Base-by-base conservation (phyloP, 1,284 basidiomycete genomes). In the Naganishia liquefaciens region DNA sequence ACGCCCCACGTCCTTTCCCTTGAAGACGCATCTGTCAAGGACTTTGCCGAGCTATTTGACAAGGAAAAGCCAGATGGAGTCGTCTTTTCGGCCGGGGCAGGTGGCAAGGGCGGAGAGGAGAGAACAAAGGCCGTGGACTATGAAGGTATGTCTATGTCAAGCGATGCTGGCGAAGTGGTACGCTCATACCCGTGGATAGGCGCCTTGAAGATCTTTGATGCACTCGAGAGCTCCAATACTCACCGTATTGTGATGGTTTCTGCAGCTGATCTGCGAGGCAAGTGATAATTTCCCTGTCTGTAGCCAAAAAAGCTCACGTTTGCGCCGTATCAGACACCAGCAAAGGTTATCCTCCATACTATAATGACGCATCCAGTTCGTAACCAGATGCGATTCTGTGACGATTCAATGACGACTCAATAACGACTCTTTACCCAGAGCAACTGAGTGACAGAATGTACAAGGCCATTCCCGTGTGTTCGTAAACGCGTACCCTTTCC, bases 161-260 rank as follows among this genome's bases (percentile, higher is more conserved):
- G 13, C 33, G 46, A 4, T 7, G 23, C 2, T 21, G 5, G n/a
- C 17, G 3, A 11, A 17, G 17, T 28, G 25, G 11, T 42, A 5
- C 11, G 21, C 19, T 23, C 40, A n/a, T 63, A 5, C 30, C n/a
- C 30, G 23, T 15, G 51, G 5, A 11, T n/a, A 64, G 88, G 87
- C 2, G 87, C 88, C 0, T 70, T 89, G 62, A 89, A 88, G 75
- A 84, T 87, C 0, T 89, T 86, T 71, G 87, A 89, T 70, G 88
- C 87, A 0, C 81, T 89, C 65, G 86, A 88, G 71, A 75, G 70
- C 2, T 79, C 85, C 0, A 72, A 80, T 40, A 80, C 81, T 1
- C 69, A 77, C 28, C 67, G 75, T 7, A 61, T 89, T 50, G 81
- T 90, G 44, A 75, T 88, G 55, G 83, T 90, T 40, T 85, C 85